These are phyloP conservation scores for Cladosporium sp. DNA, from an alignment of 2,329 filamentous ascomycete species.

Conservation along the genomic window DNA sequence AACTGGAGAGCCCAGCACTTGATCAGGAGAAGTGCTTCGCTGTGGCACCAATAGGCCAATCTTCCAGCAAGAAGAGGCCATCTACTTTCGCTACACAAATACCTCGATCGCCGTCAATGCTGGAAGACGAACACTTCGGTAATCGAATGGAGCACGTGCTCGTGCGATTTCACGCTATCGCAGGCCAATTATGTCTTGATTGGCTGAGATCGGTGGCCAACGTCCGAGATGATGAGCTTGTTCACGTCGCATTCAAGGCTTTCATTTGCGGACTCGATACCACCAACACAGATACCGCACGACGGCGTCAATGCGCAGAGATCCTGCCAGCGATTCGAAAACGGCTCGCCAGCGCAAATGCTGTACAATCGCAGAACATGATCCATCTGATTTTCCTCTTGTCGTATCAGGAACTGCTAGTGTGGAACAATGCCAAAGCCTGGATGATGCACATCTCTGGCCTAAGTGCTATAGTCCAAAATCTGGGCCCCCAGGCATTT, in stretches of 20 bases:
- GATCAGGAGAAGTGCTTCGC: not conserved
- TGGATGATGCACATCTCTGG: constrained; percentile 17
- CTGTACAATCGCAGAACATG: not conserved
- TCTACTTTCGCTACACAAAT: not conserved
- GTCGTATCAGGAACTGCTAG: constrained; percentile 2
- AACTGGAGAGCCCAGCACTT: not conserved
- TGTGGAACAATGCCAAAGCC: constrained; percentile 8
- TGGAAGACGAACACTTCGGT: constrained; percentile 1
- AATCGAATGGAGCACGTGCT: not conserved
- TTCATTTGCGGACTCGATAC: not conserved
- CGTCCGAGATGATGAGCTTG: not conserved
- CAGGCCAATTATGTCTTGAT: not conserved
- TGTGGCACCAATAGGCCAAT: not conserved
- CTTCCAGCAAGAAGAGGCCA: not conserved
- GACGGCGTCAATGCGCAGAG: not conserved
- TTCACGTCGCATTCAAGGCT: constrained; percentile 1
- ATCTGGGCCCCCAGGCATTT: not conserved
- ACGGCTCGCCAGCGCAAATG: not conserved
- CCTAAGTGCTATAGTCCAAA: not conserved
- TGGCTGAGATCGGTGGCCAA: not conserved
- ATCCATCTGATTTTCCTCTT: constrained; percentile 3
- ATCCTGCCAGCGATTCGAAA: not conserved
- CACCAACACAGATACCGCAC: not conserved
- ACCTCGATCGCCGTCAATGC: not conserved
- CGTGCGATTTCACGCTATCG: not conserved